These are phyloP conservation scores for Pyrenophora seminiperda DNA, from an alignment of 2,329 filamentous ascomycete species.

Conservation along the genomic window DNA sequence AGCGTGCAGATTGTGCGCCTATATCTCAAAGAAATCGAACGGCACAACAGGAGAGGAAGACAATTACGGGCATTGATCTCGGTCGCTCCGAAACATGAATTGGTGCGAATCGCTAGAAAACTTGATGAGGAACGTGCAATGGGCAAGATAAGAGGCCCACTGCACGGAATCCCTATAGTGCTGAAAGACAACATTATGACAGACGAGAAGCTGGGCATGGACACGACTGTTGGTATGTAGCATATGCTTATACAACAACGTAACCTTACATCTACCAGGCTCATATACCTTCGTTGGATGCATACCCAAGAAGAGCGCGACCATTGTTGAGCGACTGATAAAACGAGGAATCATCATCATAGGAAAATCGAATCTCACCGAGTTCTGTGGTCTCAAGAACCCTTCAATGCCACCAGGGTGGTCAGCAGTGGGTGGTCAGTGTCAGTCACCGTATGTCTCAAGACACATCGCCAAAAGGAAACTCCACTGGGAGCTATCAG, in stretches of 20 bases:
- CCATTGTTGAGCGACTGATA: constrained; percentile 46
- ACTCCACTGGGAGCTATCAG: constrained; percentile 46
- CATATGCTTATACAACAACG: not conserved
- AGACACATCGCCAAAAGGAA: constrained; percentile 47
- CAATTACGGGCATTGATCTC: constrained; percentile 48
- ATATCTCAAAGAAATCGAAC: constrained; percentile 43
- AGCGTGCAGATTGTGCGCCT: constrained; percentile 45
- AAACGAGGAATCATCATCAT: constrained; percentile 51
- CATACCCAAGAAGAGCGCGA: constrained; percentile 45
- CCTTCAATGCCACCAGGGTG: constrained; percentile 48
- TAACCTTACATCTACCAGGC: constrained; percentile 23
- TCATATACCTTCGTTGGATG: constrained; percentile 48
- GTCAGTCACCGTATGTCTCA: constrained; percentile 47
- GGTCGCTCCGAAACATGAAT: constrained; percentile 45
- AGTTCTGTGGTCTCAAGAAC: constrained; percentile 46
- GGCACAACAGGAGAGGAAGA: constrained; percentile 44
- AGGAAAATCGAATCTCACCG: constrained; percentile 51
- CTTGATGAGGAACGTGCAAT: constrained; percentile 49
- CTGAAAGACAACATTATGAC: constrained; percentile 53
- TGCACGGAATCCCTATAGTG: constrained; percentile 53
- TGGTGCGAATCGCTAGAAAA: constrained; percentile 45
- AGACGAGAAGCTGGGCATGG: constrained; percentile 46
- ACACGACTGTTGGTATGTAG: constrained; percentile 48
- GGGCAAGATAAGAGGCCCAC: constrained; percentile 43
- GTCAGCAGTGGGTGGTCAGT: constrained; percentile 49